Evolutionary conservation across 805 yeast species (phyloP).

Genomic region (Zygoascus tannicola): DNA sequence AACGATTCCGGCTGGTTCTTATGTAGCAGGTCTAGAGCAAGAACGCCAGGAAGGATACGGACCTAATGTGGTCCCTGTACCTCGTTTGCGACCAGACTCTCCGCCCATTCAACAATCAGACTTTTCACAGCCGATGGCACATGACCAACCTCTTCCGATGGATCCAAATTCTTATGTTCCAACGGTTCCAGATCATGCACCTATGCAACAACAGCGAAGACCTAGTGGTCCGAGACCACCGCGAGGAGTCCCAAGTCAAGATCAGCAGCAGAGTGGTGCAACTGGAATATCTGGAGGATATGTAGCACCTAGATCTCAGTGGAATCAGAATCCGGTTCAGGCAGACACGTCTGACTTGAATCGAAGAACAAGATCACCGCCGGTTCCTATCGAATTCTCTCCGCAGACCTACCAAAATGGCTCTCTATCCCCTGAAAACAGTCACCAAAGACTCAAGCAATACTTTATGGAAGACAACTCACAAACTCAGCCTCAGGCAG

Average conservation of each 20-base stretch:
- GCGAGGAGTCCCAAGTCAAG: neutral
- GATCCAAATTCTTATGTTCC: neutral
- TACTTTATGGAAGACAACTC: constrained; percentile 7
- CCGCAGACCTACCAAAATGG: neutral
- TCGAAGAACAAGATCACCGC: neutral
- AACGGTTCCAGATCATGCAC: neutral
- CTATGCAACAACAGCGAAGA: constrained; percentile 2
- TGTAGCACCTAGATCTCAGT: constrained; percentile 4
- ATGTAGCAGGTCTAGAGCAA: constrained; percentile 19
- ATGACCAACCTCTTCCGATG: neutral
- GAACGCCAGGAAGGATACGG: constrained; percentile 14
- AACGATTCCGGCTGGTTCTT: constrained; percentile 24
- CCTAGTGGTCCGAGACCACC: constrained; percentile 8
- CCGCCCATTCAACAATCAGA: neutral
- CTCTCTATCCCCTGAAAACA: neutral
- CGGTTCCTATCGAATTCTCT: constrained; percentile 3
- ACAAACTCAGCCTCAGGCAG: too few species aligned
- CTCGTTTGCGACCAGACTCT: constrained; percentile 16
- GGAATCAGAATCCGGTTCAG: constrained; percentile 2
- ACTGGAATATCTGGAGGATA: neutral
- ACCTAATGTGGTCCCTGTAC: constrained; percentile 25
- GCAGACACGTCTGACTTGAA: neutral
- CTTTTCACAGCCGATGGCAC: neutral
- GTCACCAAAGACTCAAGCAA: constrained; percentile 8
- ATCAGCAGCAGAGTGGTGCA: neutral